A percentile compares a stretch with the other conserved stretches of the same genome.
Evolutionary conservation across 805 yeast genomes (phyloP).

Genomic region (Zygotorulaspora danielsina): DNA sequence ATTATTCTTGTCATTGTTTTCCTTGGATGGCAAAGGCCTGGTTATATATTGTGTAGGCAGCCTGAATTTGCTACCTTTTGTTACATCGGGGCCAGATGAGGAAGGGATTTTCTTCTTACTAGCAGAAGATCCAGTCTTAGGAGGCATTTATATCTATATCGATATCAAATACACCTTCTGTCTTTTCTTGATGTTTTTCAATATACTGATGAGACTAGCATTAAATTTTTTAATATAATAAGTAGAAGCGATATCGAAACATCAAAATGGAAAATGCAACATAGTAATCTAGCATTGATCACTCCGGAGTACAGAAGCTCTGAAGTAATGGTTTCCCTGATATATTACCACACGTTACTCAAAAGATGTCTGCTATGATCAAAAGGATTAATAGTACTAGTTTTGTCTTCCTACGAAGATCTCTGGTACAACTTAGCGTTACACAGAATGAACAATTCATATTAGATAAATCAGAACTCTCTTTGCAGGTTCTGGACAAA

Average conservation of each 20-base stretch:
- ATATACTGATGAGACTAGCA: slow-evolving; percentile 12
- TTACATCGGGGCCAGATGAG: slow-evolving; percentile 14
- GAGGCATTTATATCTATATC: slow-evolving; percentile 30
- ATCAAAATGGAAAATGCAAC: too few relatives aligned
- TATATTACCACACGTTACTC: too few relatives aligned
- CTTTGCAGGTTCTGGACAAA: slow-evolving; percentile 2
- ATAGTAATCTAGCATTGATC: too few relatives aligned
- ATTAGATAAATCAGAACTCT: background rate
- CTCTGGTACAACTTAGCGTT: slow-evolving; percentile 1
- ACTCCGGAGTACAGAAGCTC: too few relatives aligned
- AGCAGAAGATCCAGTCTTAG: slow-evolving; percentile 26
- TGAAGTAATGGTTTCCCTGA: too few relatives aligned
- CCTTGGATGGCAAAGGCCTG: slow-evolving; percentile 34
- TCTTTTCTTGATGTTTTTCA: background rate
- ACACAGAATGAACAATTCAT: background rate
- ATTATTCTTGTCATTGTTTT: slow-evolving; percentile 30
- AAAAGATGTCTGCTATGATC: too few relatives aligned
- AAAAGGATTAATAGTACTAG: too few relatives aligned
- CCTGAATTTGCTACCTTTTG: slow-evolving; percentile 32
- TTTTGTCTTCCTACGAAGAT: background rate
- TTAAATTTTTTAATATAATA: too few relatives aligned
- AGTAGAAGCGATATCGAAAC: too few relatives aligned
- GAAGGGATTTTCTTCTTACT: slow-evolving; percentile 31
- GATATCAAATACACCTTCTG: background rate
- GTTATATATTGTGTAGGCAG: slow-evolving; percentile 39